Base-by-base conservation (phyloP, 331 rosid genomes). In the Dryas integrifolia region DNA sequence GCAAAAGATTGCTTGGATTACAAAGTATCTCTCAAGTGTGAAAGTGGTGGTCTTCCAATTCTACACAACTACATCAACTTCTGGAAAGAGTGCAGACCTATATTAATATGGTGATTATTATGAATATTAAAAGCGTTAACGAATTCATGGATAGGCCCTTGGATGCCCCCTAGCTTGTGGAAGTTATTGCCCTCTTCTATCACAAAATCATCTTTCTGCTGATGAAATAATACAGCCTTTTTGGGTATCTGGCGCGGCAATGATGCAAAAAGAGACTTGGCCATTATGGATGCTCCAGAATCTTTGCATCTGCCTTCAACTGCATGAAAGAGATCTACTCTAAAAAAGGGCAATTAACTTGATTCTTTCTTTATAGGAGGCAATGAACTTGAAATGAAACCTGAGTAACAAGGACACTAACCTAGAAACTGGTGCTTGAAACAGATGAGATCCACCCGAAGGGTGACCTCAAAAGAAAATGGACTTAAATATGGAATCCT, bases 221-320 rank as follows among this genome's bases (percentile, higher is more conserved):
- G 84, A 80, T 84, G 88, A 73, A 82, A 80, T 59, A 83, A 81
- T 59, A 86, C 84, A 82, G 81, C 82, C 75, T 61, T 87, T 85
- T 88, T 84, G 73, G 91, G 84, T 80, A 78, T 81, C 84, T 74
- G 83, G 81, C 67, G 83, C 39, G 85, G 98, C 74, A 86, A 80
- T 76, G 91, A 86, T 82, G 90, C 90, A 88, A 91, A 94, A 76
- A 94, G 88, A 80, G 96, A 94, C 88, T 87, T 84, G 89, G 97
- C 98, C 90, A 88, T 82, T 83, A 81, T 70, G 83, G 98, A 94
- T 78, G 63, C 96, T 86, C 94, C 96, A 80, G 89, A 84, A 75
- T 72, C 86, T 84, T 85, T 86, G 92, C 88, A 84, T 77, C 69
- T 87, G 86, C 88, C 87, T 80, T 85, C 87, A 94, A 89, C 98